Evolutionary conservation across 192 early-diverging fungal genomes (phyloP).

Genomic region (Coemansia sp.): DNA sequence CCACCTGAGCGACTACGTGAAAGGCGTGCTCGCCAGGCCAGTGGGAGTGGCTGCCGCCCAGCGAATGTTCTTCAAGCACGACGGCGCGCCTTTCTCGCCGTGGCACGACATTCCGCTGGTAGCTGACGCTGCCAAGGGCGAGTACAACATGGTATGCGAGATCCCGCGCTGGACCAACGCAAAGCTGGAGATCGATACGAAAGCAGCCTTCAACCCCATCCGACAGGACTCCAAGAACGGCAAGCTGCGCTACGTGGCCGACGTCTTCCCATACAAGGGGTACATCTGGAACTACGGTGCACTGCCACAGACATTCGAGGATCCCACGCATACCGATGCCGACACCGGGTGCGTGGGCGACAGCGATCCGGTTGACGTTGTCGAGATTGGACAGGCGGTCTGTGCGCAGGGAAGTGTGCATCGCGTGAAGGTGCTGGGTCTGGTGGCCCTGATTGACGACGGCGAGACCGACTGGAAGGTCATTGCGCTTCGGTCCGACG

Average conservation of each 20-base stretch:
- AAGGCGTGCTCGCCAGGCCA: slow-evolving; percentile 21
- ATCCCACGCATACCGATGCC: slow-evolving; percentile 77
- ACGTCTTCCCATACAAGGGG: slow-evolving; percentile 99
- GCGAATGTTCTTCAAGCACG: slow-evolving; percentile 53
- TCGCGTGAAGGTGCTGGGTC: slow-evolving; percentile 96
- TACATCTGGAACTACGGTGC: slow-evolving; percentile 99
- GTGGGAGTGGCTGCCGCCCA: slow-evolving; percentile 22
- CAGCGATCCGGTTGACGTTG: slow-evolving; percentile 96
- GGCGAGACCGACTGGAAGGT: slow-evolving; percentile 99
- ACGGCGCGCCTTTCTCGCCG: slow-evolving; percentile 80
- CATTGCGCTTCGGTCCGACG: slow-evolving; percentile 93
- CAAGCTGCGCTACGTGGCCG: slow-evolving; percentile 93
- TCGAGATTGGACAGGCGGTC: slow-evolving; percentile 93
- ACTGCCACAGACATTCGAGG: slow-evolving; percentile 99
- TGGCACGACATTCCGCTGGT: slow-evolving; percentile 98
- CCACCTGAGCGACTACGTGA: slow-evolving; percentile 9
- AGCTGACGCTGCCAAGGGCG: slow-evolving; percentile 65
- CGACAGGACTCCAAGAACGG: slow-evolving; percentile 97
- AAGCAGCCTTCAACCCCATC: slow-evolving; percentile 94
- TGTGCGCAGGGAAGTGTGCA: slow-evolving; percentile 90
- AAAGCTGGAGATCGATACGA: slow-evolving; percentile 95
- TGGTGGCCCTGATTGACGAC: slow-evolving; percentile 97
- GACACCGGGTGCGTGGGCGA: slow-evolving; percentile 94
- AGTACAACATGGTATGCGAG: slow-evolving; percentile 97
- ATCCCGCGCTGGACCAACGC: slow-evolving; percentile 98